Evolutionary conservation across 257 asterid species (phyloP).

Genomic region (Lycium ferocissimum): DNA sequence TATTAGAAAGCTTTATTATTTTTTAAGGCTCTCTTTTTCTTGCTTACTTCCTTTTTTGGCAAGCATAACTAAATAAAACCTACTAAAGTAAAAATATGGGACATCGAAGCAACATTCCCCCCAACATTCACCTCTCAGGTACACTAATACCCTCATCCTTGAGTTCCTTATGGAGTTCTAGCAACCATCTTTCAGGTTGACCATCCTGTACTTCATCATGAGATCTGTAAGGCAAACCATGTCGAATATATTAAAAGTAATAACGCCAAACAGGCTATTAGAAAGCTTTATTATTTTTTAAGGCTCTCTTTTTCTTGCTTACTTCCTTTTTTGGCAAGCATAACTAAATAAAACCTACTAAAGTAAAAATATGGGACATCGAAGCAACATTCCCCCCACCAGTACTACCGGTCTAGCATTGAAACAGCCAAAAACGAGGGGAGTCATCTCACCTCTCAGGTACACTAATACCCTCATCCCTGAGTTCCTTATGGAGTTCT

Average conservation of each 20-base stretch:
- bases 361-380: neutral
- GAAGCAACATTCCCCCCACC: neutral
- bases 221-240: constrained; percentile 28
- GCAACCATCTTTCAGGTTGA: constrained; percentile 45
- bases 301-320: constrained; percentile 9
- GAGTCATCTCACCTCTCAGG: constrained; percentile 47
- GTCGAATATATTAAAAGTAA: neutral
- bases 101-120: neutral
- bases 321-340: neutral
- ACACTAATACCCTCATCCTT: constrained; percentile 42
- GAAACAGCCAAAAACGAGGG: neutral
- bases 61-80: neutral
- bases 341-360: neutral
- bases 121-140: constrained; percentile 50
- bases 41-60: neutral
- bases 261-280: too few relatives aligned
- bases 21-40: constrained; percentile 19
- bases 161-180: constrained; percentile 45
- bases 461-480: constrained; percentile 42
- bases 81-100: constrained; percentile 8
- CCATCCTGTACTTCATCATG: constrained; percentile 31
- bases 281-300: neutral
- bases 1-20: neutral
- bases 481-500: constrained; percentile 45
- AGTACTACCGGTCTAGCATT: neutral